Percentiles rank a stretch among this genome's conserved stretches.
These are phyloP conservation scores for Heritiera fomes DNA, from an alignment of 345 rosid species.

Conservation along the genomic window DNA sequence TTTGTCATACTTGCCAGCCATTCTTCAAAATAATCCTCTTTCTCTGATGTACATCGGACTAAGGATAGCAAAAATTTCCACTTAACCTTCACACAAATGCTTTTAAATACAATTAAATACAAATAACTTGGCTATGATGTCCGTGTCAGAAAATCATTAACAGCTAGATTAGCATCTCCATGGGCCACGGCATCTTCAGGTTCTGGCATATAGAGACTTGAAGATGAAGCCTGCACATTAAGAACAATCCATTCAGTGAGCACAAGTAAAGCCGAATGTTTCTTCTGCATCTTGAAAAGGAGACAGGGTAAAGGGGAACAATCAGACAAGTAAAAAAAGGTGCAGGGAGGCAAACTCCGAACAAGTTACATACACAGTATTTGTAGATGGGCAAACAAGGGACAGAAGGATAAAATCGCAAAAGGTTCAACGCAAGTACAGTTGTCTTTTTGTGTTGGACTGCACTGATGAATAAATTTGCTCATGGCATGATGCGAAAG, in stretches of 20 bases:
- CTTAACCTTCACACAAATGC: constrained; percentile 15
- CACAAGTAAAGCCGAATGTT: not conserved
- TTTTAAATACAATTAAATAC: constrained; percentile 8
- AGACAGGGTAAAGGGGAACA: not conserved
- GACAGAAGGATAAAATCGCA: not conserved
- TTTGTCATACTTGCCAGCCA: not conserved
- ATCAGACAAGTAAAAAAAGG: not conserved
- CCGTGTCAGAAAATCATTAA: constrained; percentile 81
- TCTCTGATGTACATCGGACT: not conserved
- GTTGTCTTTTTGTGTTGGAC: not conserved
- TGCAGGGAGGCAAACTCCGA: not conserved
- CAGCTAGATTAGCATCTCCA: constrained; percentile 87
- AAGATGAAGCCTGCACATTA: constrained; percentile 68
- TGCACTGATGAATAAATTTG: not conserved
- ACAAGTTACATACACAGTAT: not conserved
- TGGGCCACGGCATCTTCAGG: constrained; percentile 97
- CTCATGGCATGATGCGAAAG: not conserved
- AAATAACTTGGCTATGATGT: constrained; percentile 31
- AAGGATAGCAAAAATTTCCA: constrained; percentile 13
- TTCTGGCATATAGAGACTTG: constrained; percentile 82
- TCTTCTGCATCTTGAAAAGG: not conserved
- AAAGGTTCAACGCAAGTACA: not conserved
- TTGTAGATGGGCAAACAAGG: not conserved
- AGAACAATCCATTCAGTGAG: not conserved
- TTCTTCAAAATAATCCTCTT: not conserved